phyloP scores from a whole-genome alignment of 768 basidiomycete species.

The Xerocomus spinulosus region DNA sequence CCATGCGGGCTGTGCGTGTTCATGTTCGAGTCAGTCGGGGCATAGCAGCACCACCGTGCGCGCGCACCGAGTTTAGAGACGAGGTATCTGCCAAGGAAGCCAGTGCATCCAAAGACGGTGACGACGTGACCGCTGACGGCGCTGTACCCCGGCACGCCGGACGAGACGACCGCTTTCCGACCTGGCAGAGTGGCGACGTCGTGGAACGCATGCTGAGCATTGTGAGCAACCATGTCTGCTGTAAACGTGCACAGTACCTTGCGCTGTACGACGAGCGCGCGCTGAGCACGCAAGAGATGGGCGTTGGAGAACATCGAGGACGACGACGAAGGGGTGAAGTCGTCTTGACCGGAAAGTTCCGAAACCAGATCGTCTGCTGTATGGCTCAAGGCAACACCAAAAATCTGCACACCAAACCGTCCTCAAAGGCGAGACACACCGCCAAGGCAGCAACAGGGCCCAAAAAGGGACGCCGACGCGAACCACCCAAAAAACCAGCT shows the following conservation, averaged over 20 bases:
- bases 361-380: constrained; percentile 1
- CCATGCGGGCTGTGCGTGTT: constrained; percentile 78
- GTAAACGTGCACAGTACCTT: constrained; percentile 34
- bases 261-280: constrained; percentile 41
- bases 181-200: constrained; percentile 61
- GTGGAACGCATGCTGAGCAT: constrained; percentile 61
- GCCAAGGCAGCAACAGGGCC: constrained; percentile 63
- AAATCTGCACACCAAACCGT: constrained; percentile 56
- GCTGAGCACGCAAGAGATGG: constrained; percentile 49
- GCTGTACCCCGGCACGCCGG: constrained; percentile 80
- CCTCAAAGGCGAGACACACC: constrained; percentile 48
- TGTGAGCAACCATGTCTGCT: neutral
- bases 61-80: constrained; percentile 83
- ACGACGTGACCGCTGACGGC: constrained; percentile 87
- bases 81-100: constrained; percentile 91
- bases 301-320: constrained; percentile 42
- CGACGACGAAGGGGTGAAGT: constrained; percentile 6
- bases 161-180: constrained; percentile 63
- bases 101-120: constrained; percentile 96
- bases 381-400: constrained; percentile 88
- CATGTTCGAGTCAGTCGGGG: neutral
- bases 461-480: constrained; percentile 75
- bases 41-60: neutral
- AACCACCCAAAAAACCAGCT: constrained; percentile 76
- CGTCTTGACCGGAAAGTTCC: constrained; percentile 25